Base-by-base conservation (phyloP, 2,329 filamentous ascomycete species). In the Fusarium sp. region DNA sequence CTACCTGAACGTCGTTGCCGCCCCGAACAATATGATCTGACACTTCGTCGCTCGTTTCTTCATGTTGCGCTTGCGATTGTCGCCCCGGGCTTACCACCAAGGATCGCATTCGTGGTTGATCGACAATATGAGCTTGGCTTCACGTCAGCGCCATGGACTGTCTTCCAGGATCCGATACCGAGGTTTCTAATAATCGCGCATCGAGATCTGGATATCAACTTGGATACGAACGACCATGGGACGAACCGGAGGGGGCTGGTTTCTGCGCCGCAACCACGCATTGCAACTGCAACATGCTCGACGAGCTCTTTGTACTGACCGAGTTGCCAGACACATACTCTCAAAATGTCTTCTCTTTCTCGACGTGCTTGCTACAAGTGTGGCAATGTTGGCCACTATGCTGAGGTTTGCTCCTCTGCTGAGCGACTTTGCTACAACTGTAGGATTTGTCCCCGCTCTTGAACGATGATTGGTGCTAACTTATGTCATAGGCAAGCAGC, bases 361-460 rank as follows among this genome's bases (percentile, higher is more conserved):
- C 93, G 93, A 85, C 92, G 93, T 85, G 93, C 93, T 79, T 95
- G 93, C 89, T 94, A 94, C 88, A 94, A 92, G 85, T 92, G 91
- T 86, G 93, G 93, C 87, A 95, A 95, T 81, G 92, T 95, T 84
- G 93, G 93, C 84, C 93, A 95, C 84, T 92, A 91, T 77, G 88
- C 87, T 82, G 95, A 98, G 90, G 95, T 98, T 79, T 99, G 97
- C 93, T 97, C 96, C 73, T 98, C 96, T 70, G 94, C 95, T 70
- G 96, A 99, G 90, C 94, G 97, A 82, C 93, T 99, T 81, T 99
- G 97, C 93, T 99, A 99, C 88, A 99, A 99, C 90, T 99, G 97
- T 95, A 88, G 84, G 25, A 11, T 25, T n/a, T 35, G 35, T 34
- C 65, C n/a, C 32, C 59, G 14, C 14, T 14, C 20, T 9, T 57